A percentile compares a stretch with the other conserved stretches of the same genome.
These are phyloP conservation scores for Candida oleophila DNA, from an alignment of 805 yeast genomes.

Conservation along the genomic window DNA sequence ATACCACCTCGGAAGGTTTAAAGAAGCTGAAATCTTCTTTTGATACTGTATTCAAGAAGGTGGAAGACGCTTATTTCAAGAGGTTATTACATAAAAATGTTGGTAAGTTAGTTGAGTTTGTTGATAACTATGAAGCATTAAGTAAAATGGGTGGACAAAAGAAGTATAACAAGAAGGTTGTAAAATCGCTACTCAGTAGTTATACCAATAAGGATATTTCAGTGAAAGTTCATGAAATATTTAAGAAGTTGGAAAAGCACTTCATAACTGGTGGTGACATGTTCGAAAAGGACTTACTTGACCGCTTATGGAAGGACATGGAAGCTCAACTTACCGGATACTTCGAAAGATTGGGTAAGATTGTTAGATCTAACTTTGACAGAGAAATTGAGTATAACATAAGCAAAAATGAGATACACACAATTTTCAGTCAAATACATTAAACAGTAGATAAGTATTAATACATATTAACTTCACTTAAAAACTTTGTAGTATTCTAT, in stretches of 20 bases:
- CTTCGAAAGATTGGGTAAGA: constrained; percentile 51
- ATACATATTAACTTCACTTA: too few relatives aligned
- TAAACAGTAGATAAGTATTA: neutral
- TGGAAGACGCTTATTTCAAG: constrained; percentile 32
- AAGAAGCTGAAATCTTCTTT: constrained; percentile 23
- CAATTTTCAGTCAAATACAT: constrained; percentile 37
- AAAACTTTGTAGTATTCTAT: too few relatives aligned
- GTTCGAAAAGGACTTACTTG: constrained; percentile 54
- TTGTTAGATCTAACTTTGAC: constrained; percentile 54
- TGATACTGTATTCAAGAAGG: constrained; percentile 25
- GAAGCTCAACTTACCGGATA: constrained; percentile 61
- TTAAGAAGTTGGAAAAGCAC: constrained; percentile 56
- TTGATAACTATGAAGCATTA: constrained; percentile 59
- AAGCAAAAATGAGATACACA: constrained; percentile 54
- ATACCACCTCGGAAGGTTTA: constrained; percentile 17
- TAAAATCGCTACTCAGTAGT: constrained; percentile 54
- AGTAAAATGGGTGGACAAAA: constrained; percentile 52
- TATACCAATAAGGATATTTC: constrained; percentile 61
- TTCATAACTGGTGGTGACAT: constrained; percentile 40
- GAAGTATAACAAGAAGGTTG: constrained; percentile 58
- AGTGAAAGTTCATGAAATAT: constrained; percentile 52
- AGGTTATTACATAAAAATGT: constrained; percentile 45
- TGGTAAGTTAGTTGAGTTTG: constrained; percentile 67
- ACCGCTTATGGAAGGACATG: constrained; percentile 67
- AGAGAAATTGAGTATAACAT: constrained; percentile 52